Base-by-base conservation (phyloP, 192 early-diverging fungal genomes). In the Chytriomyces sp. region DNA sequence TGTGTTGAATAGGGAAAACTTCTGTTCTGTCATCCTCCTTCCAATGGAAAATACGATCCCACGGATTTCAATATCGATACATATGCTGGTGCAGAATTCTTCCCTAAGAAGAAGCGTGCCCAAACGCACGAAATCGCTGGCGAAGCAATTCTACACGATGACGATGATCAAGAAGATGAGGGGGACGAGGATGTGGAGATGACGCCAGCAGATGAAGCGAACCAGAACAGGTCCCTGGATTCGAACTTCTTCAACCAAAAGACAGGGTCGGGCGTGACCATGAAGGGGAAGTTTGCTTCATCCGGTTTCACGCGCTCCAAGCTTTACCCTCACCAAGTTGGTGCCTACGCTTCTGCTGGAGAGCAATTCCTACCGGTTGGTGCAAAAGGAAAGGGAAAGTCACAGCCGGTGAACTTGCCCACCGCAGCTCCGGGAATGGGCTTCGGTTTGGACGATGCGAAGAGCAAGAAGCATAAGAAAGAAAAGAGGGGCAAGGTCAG, bases 21-120 rank as follows among this genome's bases (percentile, higher is more conserved):
- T 25, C 75, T 98, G 26, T 98, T 84, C 88, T 92, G 92, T 74
- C 85, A 89, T 52, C 93, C 98, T 52, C 86, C 86, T 30, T 94
- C 94, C 39, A n/a, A n/a, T n/a, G 84, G 83, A 44, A 59, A 88
- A n/a, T 59, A 70, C 55, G 85, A 80, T 62, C 44, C 75, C n/a
- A 53, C 36, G n/a, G 86, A 89, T 33, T 99, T 98, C 83, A 99
- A 99, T 78, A 75, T 66, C 44, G 91, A 93, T 72, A 89, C 92
- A 40, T 91, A 96, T 80, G 81, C 84, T 49, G 79, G 88, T 10
- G 82, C 89, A 49, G 64, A 85, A 37, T 84, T 85, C 56, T 63
- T 80, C 67, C 81, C 79, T 34, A 60, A 75, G 53, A 65, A 60
- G 60, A 73, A 75, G 62, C 68, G 54, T 28, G 39, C 64, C 54